phyloP scores from a whole-genome alignment of 2,329 filamentous ascomycete genomes.

The Fusarium phyllophilum region DNA sequence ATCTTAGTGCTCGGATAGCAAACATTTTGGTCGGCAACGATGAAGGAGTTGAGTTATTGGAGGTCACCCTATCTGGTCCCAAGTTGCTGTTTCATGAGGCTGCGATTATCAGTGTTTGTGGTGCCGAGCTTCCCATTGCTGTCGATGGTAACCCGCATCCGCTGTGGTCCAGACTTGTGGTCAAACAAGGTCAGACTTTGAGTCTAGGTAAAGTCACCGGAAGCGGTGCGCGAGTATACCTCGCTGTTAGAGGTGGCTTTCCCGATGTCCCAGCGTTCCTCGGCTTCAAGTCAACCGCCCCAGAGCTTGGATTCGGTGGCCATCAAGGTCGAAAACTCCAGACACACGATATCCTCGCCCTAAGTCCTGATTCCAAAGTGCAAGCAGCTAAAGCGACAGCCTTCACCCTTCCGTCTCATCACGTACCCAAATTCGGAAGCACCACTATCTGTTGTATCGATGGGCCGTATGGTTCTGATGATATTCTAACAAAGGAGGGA shows the following conservation, averaged over 20 bases:
- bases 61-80: neutral
- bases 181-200: neutral
- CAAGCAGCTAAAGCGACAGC: too few relatives aligned
- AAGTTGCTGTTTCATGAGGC: neutral
- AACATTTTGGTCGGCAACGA: neutral
- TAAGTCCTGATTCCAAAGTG: neutral
- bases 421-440: neutral
- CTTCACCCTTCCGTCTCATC: neutral
- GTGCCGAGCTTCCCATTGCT: neutral
- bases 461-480: neutral
- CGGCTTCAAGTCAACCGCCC: conserved; percentile 67
- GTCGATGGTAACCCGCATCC: neutral
- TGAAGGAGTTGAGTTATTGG: neutral
- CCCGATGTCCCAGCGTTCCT: conserved; percentile 64
- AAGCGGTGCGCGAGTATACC: neutral
- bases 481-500: neutral
- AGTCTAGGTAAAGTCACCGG: neutral
- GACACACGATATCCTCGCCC: conserved; percentile 44
- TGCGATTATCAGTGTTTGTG: neutral
- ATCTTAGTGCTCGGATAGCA: neutral
- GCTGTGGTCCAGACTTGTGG: neutral
- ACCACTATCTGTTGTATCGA: neutral
- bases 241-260: conserved; percentile 24
- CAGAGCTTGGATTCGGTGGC: conserved; percentile 66
- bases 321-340: conserved; percentile 67